Conservation (phyloP, 768 basidiomycete species). For the Psilocybe sp. region DNA sequence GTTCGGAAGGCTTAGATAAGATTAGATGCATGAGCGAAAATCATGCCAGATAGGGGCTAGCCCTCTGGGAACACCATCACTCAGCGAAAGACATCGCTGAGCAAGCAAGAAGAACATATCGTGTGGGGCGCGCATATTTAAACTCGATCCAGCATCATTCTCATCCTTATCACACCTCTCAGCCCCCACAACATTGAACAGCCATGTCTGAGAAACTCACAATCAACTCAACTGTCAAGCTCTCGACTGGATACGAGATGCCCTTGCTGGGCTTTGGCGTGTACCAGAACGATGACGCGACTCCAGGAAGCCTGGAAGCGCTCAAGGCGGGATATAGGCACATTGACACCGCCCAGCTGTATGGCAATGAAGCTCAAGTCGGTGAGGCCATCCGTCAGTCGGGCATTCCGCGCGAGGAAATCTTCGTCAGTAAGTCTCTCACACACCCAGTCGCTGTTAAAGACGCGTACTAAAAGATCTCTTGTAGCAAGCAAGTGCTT, state of each 20-base stretch:
- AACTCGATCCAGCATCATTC: too few relatives aligned
- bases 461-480: background rate
- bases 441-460: background rate
- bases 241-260: slow-evolving; percentile 12
- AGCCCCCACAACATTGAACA: too few relatives aligned
- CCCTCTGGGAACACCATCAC: too few relatives aligned
- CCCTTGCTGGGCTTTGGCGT: slow-evolving; percentile 13
- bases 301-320: slow-evolving; percentile 8
- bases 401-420: slow-evolving; percentile 8
- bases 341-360: slow-evolving; percentile 12
- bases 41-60: too few relatives aligned
- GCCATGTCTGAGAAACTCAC: background rate
- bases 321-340: slow-evolving; percentile 12
- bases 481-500: background rate
- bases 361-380: slow-evolving; percentile 13
- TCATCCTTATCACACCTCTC: too few relatives aligned
- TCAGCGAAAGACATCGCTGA: too few relatives aligned
- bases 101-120: too few relatives aligned
- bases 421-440: slow-evolving; percentile 10
- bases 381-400: slow-evolving; percentile 9
- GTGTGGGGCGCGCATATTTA: too few relatives aligned
- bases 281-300: slow-evolving; percentile 4
- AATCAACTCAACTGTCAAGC: slow-evolving; percentile 4
- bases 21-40: too few relatives aligned
- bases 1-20: too few relatives aligned